Evolutionary conservation across 23 red algal species (phyloP).

Genomic region (Gracilaria vermiculophylla): DNA sequence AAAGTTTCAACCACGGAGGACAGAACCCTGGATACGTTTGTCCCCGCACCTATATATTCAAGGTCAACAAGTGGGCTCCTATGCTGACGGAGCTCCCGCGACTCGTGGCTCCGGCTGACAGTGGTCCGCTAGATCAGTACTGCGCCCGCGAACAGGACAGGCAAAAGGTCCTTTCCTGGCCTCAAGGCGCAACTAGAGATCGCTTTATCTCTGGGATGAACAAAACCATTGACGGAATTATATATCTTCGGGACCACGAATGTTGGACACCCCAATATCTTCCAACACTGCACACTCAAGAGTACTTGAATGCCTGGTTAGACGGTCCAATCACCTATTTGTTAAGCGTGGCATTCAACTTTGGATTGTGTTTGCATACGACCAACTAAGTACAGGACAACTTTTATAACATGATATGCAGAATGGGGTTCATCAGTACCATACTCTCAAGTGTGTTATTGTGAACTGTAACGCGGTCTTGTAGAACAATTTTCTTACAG

Average conservation of each 20-base stretch:
- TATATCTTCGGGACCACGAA: not conserved
- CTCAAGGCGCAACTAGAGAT: not conserved
- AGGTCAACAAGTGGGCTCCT: not conserved
- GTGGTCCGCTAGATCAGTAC: not conserved
- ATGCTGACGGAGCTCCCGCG: not conserved
- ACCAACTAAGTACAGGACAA: no score
- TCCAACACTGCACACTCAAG: not conserved
- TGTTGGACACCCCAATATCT: not conserved
- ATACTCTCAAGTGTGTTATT: no score
- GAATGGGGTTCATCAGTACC: no score
- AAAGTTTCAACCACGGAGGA: slow-evolving; percentile 1
- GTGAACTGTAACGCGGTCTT: no score
- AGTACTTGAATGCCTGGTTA: not conserved
- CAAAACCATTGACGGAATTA: not conserved
- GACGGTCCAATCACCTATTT: slow-evolving; percentile 10
- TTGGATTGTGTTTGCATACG: not conserved
- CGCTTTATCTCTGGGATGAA: not conserved
- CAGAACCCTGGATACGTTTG: not conserved
- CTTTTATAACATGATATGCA: no score
- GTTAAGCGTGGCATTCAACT: slow-evolving; percentile 9
- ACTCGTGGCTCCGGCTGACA: not conserved
- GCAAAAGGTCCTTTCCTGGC: not conserved
- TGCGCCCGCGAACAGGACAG: not conserved
- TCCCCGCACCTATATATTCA: not conserved
- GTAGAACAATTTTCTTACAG: no score